Evolutionary conservation across 495 filamentous ascomycete species (phyloP).

Genomic region (Aspergillus kassunensis): DNA sequence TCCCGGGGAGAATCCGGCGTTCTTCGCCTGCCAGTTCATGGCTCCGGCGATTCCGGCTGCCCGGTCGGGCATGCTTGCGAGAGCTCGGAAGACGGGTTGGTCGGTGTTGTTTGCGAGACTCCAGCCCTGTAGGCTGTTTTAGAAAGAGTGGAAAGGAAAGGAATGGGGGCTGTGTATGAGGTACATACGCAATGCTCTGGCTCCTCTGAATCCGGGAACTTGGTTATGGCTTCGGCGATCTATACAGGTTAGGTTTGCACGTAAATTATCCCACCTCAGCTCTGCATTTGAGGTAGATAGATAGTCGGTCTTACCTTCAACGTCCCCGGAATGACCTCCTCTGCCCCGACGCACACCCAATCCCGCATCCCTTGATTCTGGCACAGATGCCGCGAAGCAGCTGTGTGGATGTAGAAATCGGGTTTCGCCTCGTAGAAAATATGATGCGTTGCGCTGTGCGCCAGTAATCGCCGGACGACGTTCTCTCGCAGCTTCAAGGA

Average conservation of each 20-base stretch:
- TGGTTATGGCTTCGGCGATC: background rate
- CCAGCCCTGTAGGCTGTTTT: background rate
- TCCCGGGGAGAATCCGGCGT: background rate
- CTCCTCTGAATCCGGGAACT: background rate
- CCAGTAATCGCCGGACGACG: background rate
- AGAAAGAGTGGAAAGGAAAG: too few relatives aligned
- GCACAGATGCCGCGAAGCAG: slow-evolving; percentile 36
- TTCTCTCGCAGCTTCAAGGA: background rate
- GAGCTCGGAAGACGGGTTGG: background rate
- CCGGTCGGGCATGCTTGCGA: background rate
- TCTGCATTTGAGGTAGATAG: too few relatives aligned
- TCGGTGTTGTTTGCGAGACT: background rate
- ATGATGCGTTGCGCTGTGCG: background rate
- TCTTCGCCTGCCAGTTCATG: background rate
- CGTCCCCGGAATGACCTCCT: slow-evolving; percentile 26
- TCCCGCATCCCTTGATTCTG: slow-evolving; percentile 40
- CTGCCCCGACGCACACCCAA: slow-evolving; percentile 48
- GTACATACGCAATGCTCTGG: background rate
- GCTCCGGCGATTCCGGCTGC: background rate
- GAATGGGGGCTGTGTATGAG: too few relatives aligned
- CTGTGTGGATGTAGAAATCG: slow-evolving; percentile 15
- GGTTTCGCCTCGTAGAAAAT: slow-evolving; percentile 13
- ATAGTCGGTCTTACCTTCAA: background rate
- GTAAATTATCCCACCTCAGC: too few relatives aligned
- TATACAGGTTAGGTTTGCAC: too few relatives aligned